Evolutionary conservation across 441 rosid species (phyloP).

Genomic region (Macaranga tanarius): DNA sequence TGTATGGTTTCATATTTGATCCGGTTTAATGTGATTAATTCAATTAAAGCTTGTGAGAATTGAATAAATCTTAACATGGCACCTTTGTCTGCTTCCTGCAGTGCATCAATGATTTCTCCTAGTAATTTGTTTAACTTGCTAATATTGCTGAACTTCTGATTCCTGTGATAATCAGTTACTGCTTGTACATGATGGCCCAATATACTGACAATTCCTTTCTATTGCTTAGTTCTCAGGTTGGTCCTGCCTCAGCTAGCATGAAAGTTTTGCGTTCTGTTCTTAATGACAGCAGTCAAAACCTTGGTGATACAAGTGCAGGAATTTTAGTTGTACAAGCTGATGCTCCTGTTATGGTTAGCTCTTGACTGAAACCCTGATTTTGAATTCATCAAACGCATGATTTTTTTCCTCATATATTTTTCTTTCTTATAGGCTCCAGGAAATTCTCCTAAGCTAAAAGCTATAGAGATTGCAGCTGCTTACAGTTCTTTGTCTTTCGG

Average conservation of each 20-base stretch:
- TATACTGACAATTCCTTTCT: constrained; percentile 22
- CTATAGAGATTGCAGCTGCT: constrained; percentile 88
- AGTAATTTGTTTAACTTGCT: background rate
- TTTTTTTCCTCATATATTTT: constrained; percentile 20
- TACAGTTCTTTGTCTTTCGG: constrained; percentile 81
- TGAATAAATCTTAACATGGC: background rate
- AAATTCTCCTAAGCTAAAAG: constrained; percentile 50
- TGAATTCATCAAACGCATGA: background rate
- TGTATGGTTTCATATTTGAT: background rate
- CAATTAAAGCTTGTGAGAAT: background rate
- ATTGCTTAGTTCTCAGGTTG: constrained; percentile 68
- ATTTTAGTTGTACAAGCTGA: constrained; percentile 78
- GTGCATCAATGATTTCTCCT: background rate
- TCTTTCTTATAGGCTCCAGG: constrained; percentile 45
- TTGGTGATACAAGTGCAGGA: constrained; percentile 63
- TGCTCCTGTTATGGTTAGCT: constrained; percentile 55
- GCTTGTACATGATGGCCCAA: background rate
- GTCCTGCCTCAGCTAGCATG: constrained; percentile 86
- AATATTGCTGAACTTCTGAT: background rate
- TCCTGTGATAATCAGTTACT: background rate
- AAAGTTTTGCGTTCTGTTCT: constrained; percentile 57
- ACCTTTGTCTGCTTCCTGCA: background rate
- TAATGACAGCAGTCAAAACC: constrained; percentile 38
- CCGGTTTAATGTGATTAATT: background rate
- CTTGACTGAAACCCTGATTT: background rate